phyloP scores from a whole-genome alignment of 164 flowering plant species.

The Aristolochia fimbriata region DNA sequence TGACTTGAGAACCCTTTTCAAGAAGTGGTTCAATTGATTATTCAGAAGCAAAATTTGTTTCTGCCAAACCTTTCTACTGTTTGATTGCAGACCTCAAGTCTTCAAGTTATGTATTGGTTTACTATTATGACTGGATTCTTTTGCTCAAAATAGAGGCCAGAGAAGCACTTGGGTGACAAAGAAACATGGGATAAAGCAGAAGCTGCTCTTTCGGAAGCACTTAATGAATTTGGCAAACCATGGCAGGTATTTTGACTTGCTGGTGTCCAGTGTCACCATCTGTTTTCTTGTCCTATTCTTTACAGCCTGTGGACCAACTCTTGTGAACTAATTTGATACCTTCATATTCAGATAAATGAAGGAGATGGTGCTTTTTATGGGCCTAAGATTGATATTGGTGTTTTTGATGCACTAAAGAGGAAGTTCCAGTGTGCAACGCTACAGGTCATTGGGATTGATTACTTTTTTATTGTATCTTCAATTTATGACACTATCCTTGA shows the following conservation, averaged over 20 bases:
- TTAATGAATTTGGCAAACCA: conserved; percentile 77
- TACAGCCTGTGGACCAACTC: neutral
- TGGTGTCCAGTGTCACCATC: too few relatives aligned
- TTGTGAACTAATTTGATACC: neutral
- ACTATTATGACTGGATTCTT: neutral
- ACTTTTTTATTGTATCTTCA: neutral
- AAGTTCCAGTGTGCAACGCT: conserved; percentile 97
- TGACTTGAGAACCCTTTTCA: too few relatives aligned
- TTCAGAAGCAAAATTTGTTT: too few relatives aligned
- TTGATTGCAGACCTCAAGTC: too few relatives aligned
- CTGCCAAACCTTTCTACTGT: too few relatives aligned
- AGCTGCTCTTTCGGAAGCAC: conserved; percentile 71
- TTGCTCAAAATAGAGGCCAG: conserved; percentile 60
- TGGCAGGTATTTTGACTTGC: conserved; percentile 60
- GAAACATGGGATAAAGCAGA: conserved; percentile 93
- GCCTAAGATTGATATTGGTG: conserved; percentile 94
- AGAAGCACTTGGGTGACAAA: conserved; percentile 76
- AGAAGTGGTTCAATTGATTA: too few relatives aligned
- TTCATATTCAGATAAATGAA: conserved; percentile 58
- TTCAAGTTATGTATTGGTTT: too few relatives aligned
- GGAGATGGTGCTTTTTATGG: conserved; percentile 99
- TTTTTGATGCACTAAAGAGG: conserved; percentile 90
- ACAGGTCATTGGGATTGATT: conserved; percentile 40
- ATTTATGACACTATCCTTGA: neutral
- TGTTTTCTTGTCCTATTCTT: neutral